Base-by-base conservation (phyloP, 2,329 filamentous ascomycete genomes). In the Verticillium dahliae region DNA sequence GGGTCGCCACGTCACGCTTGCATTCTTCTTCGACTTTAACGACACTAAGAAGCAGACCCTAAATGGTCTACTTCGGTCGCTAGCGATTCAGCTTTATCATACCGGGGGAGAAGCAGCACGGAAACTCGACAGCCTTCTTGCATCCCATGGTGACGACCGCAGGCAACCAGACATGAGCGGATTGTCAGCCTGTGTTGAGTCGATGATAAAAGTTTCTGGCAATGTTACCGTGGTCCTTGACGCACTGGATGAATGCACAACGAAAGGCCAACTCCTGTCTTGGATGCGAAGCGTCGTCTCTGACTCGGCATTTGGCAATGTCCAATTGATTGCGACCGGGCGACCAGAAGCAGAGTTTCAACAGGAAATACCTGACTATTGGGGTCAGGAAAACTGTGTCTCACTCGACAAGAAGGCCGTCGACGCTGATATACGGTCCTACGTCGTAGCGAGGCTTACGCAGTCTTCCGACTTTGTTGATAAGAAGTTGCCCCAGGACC, bases 21-120 rank as follows among this genome's bases (percentile, higher is more conserved):
- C 1, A 2, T 67, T 68, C 37, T 69, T 65, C 55, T 70, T 68
- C 33, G 65, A 69, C 57, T 69, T 69, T 33, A 66, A 38, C 15
- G 65, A 71, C 3, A 22, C 10, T 0, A 57, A 3, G 1, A 70
- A 71, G 18, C 65, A 71, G 33, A 67, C 18, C 1, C 4, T 65
- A 0, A 52, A 67, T 2, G 58, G 58, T 0, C 56, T 68, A 0
- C 2, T 67, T 0, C 63, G 62, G 7, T 69, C 67, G 5, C 41
- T 70, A 7, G 63, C 58, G 1, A 68, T 61, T 15, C 66, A 69
- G 35, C 54, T 68, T 4, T 66, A 77, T 4, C 18, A 62, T 52
- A 9, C 7, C 10, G 6, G 38, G 6, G 6, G 14, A 35, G 34
- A 41, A 14, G 13, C n/a, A 50, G 41, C 27, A 34, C 15, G 3